phyloP scores from a whole-genome alignment of 208 protist genomes.

The Leishmania major region DNA sequence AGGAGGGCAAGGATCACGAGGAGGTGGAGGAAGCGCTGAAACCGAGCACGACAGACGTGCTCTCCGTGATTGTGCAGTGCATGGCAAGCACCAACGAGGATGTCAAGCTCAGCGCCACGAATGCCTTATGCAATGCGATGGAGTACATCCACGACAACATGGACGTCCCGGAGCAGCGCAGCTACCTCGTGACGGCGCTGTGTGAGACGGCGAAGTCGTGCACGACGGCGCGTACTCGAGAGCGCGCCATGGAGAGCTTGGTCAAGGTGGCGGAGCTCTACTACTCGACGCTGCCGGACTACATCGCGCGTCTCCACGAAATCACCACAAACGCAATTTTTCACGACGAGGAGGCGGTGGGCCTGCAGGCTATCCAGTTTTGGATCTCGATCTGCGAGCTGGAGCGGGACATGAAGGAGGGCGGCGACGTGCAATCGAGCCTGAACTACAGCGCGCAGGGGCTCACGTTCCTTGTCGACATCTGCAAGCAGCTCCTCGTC shows the following conservation, averaged over 20 bases:
- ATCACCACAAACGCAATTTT: constrained; percentile 93
- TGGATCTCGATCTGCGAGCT: constrained; percentile 97
- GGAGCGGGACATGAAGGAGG: constrained; percentile 88
- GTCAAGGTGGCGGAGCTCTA: constrained; percentile 95
- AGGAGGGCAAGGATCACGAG: constrained; percentile 89
- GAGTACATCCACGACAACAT: constrained; percentile 97
- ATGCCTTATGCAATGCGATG: constrained; percentile 95
- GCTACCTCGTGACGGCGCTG: constrained; percentile 92
- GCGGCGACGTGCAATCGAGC: constrained; percentile 44
- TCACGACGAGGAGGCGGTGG: constrained; percentile 90
- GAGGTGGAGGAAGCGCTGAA: constrained; percentile 67
- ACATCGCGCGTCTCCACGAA: constrained; percentile 89
- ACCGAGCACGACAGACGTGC: constrained; percentile 83
- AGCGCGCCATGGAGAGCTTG: constrained; percentile 93
- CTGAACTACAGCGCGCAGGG: constrained; percentile 89
- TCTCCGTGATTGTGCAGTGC: constrained; percentile 91
- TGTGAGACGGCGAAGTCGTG: constrained; percentile 64
- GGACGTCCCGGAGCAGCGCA: constrained; percentile 88
- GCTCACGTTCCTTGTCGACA: constrained; percentile 79
- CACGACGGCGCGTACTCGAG: constrained; percentile 61
- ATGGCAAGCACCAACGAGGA: constrained; percentile 82
- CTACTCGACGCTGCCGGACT: constrained; percentile 93
- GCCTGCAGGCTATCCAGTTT: constrained; percentile 97
- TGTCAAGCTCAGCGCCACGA: constrained; percentile 90
- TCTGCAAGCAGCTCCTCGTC: constrained; percentile 87